Evolutionary conservation across 306 rosid species (phyloP), one percentile per base, ranked within the genome.

Genomic region (Vigna hirtella): DNA sequence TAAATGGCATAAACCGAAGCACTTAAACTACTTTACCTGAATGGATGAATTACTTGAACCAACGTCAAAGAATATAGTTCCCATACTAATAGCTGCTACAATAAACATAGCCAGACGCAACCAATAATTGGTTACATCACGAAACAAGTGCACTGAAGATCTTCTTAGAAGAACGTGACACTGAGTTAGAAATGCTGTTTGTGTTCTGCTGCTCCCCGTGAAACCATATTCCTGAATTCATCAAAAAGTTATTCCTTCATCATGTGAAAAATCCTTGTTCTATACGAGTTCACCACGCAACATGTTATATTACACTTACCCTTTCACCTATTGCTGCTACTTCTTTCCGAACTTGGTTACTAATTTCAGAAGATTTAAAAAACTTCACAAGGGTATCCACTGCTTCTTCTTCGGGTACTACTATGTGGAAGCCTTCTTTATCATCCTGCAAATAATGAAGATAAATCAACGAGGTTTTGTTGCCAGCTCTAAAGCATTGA

Each of bases 101-200:
- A 63, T 42, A 50, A 85, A 90, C 49, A 88, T 66, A 18, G 40
- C 79, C 1, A 90, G 51, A 69, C 91, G 91, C 58, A 90, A 43
- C 92, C 91, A 88, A 32, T 90, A 88, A 62, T 90, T 83, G 58
- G 87, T 87, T n/a, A 74, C 67, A 67, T 88, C 87, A 2, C 95
- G 88, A 32, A 58, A 65, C 87, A 88, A 75, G 42, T 90, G 84
- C 65, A 84, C 5, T 18, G 79, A 82, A 13, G 90, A 90, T 82
- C 91, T 87, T 69, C 69, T 74, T 2, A 82, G 58, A 10, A 90
- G 86, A 62, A 90, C 78, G 0, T 26, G 9, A 47, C 87, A 84
- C 9, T 87, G 90, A 57, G 71, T 82, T 4, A 86, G 22, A 76
- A 90, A 90, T 9, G 81, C 72, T 48, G 88, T 87, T 5, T 70